Evolutionary conservation across 805 yeast genomes (phyloP), one percentile per base, ranked within the genome.

Genomic region (Yamadazyma kitorensis): DNA sequence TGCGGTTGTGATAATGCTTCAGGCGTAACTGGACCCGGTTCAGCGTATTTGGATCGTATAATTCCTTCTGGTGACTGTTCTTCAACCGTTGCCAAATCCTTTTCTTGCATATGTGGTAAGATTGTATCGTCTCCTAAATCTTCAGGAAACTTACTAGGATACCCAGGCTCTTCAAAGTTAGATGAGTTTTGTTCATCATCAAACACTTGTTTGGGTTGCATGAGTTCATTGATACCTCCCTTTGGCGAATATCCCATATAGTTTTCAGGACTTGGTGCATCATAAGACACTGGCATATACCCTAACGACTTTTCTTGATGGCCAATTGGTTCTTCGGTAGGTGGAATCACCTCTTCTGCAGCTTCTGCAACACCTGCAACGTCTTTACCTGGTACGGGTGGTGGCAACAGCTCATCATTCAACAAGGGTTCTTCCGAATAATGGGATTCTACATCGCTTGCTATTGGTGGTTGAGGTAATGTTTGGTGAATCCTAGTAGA

Each of bases 111-210:
- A 8, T 7, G 7, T 6, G 6, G 7, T 11, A n/a, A n/a, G 12
- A 19, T 19, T n/a, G n/a, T n/a, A n/a, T n/a, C n/a, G n/a, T n/a
- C n/a, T 19, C 22, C 27, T 2, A 28, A 17, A 5, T 33, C 37
- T 29, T 39, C 36, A n/a, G 33, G 33, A 26, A 26, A 25, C 21
- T 16, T n/a, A 4, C n/a, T 13, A 17, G 31, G 31, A 16, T 38
- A 38, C 2, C 31, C 41, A 13, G 35, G 35, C 11, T 22, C 36
- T 17, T 26, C 15, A 16, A 26, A 14, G 14, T 37, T 30, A 22
- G 44, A 37, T 2, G 44, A 40, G 11, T 28, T 24, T 25, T 31
- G 29, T 27, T 43, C 47, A 25, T 43, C 47, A 33, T 43, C 47
- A 34, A 17, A 43, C 8, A 43, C 30, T 15, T 39, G 35, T 27